phyloP scores from a whole-genome alignment of 176 grass and related monocot species.

The Oryza glaberrima region DNA sequence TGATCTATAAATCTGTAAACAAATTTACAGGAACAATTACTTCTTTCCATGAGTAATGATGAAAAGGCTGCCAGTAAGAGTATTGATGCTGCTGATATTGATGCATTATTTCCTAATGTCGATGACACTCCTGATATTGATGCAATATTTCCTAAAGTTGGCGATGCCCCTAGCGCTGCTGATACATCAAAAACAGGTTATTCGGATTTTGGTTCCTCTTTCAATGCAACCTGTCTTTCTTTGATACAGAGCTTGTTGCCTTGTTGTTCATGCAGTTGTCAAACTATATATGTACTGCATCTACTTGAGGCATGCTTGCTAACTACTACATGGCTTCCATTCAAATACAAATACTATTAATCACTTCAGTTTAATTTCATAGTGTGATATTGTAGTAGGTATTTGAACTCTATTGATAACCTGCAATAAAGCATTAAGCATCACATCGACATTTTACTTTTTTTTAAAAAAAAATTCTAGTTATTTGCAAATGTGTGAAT shows the following conservation, averaged over 20 bases:
- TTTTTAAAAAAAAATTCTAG: not conserved
- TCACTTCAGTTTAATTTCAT: no score
- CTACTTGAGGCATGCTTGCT: not conserved
- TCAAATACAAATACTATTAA: not conserved
- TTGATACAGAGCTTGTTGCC: not conserved
- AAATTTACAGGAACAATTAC: conserved; percentile 1
- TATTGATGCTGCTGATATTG: conserved; percentile 22
- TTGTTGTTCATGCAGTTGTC: not conserved
- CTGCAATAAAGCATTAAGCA: not conserved
- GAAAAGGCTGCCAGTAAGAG: not conserved
- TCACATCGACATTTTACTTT: not conserved
- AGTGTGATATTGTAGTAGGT: no score
- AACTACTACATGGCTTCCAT: not conserved
- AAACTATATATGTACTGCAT: not conserved
- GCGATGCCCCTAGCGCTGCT: not conserved
- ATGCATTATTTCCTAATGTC: conserved; percentile 9
- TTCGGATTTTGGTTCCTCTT: not conserved
- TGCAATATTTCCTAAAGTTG: conserved; percentile 3
- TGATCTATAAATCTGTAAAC: not conserved
- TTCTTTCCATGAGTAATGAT: not conserved
- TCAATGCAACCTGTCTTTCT: not conserved
- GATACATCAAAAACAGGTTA: not conserved
- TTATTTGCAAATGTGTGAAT: not conserved
- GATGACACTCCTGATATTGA: conserved; percentile 5
- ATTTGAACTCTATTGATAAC: not conserved